Conservation (phyloP, 305 asterid genomes). For the Ajuga reptans region DNA sequence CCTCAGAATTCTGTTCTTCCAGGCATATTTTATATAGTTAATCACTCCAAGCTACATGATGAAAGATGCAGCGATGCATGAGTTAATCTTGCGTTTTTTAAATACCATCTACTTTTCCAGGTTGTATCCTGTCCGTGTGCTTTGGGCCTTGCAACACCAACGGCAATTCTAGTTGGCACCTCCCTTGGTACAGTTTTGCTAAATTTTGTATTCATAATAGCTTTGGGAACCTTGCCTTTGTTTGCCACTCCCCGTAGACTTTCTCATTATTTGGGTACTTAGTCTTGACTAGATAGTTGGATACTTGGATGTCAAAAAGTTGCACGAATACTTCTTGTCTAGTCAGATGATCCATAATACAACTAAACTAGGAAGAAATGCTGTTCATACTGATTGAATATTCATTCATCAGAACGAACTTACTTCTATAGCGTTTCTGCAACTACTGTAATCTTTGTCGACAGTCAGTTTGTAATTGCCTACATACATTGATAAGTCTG, state of each 20-base stretch:
- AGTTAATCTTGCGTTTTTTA: constrained; percentile 18
- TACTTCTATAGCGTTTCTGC: constrained; percentile 1
- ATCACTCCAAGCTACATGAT: background rate
- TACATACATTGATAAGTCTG: background rate
- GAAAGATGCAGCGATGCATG: constrained; percentile 7
- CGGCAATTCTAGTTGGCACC: constrained; percentile 95
- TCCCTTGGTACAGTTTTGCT: constrained; percentile 63
- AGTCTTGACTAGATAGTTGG: constrained; percentile 18
- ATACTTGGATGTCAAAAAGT: background rate
- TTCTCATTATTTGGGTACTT: background rate
- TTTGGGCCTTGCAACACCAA: constrained; percentile 97
- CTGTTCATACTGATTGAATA: background rate
- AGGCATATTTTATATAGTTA: background rate
- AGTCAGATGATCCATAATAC: background rate
- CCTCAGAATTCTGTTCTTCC: background rate
- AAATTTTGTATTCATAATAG: constrained; percentile 1
- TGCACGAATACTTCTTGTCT: background rate
- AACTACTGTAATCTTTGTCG: background rate
- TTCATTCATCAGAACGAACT: background rate
- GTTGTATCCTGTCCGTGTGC: constrained; percentile 99
- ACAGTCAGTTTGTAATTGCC: constrained; percentile 8
- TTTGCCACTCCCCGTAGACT: constrained; percentile 7
- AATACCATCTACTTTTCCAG: constrained; percentile 33
- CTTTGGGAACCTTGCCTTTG: constrained; percentile 24
- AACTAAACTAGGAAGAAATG: background rate